Base-by-base conservation (phyloP, 108 stramenopile species). In the Asterionellopsis glacialis region DNA sequence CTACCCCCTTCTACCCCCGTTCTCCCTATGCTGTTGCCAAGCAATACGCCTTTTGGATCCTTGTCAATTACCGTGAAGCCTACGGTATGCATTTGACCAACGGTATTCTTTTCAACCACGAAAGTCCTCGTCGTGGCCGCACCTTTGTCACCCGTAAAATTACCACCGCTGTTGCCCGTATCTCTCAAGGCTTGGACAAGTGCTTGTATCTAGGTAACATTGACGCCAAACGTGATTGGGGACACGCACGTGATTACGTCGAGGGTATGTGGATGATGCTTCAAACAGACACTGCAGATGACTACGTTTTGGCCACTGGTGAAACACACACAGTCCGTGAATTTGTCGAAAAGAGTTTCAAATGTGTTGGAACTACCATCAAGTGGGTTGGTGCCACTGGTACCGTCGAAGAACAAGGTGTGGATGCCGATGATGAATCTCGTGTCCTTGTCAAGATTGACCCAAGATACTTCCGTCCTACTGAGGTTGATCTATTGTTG, bases 181-280 rank as follows among this genome's bases (percentile, higher is more conserved):
- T 99, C 71, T 65, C 75, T 33, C 64, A 69, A 43, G 95, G 95
- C 45, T 39, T 82, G 66, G 90, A 97, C 56, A 91, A 96, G 70
- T 77, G 69, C 51, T 69, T 99, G 38, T 97, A 83, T 70, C 89
- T 99, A 41, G 98, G 98, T 50, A 98, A 98, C 80, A 79, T 97
- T 67, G 96, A 98, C 79, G 81, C 98, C 57, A 96, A 98, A 81
- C 93, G 98, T 68, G 98, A 99, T 84, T 99, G 98, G 98, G 98
- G 98, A 54, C 97, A 98, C 79, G 98, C 98, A 9, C 88, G 87
- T 64, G 98, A 99, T 74, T 99, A 99, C 75, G 88, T 99, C 27
- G 87, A 96, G 74, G 98, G 98, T 48, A 99, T 99, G 98, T 99
- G 98, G 98, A 86, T 81, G 74, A 99, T 99, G 97, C 73, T 98